Percentiles rank a stretch among this genome's conserved stretches.
phyloP scores from a whole-genome alignment of 352 stramenopile genomes.

The Pythium angustatum region DNA sequence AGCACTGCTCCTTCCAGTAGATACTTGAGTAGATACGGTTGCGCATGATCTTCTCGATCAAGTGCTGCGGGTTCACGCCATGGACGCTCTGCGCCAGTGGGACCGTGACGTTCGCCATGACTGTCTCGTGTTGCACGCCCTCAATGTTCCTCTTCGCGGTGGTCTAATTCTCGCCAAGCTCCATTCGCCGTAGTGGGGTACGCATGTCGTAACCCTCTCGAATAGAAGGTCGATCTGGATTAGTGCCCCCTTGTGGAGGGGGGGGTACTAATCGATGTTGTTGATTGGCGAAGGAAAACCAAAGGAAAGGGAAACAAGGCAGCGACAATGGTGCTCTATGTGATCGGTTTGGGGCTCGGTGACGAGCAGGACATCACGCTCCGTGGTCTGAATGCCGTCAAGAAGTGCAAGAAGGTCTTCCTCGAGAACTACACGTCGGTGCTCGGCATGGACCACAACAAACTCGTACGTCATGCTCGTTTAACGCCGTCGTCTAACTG shows the following conservation, averaged over 20 bases:
- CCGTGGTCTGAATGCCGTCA: conserved; percentile 94
- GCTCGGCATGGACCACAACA: conserved; percentile 87
- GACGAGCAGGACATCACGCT: conserved; percentile 99
- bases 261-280: neutral
- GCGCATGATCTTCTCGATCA: conserved; percentile 98
- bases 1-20: conserved; percentile 99
- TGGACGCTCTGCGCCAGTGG: conserved; percentile 90
- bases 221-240: neutral
- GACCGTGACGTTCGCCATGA: conserved; percentile 90
- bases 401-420: conserved; percentile 94
- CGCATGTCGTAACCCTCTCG: neutral
- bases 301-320: neutral
- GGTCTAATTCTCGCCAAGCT: neutral
- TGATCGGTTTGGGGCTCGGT: conserved; percentile 97
- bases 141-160: neutral
- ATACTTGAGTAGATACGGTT: conserved; percentile 94
- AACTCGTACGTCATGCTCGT: conserved; percentile 56
- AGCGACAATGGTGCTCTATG: conserved; percentile 90
- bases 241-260: conserved; percentile 6
- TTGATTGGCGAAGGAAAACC: conserved; percentile 26
- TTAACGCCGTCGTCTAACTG: no score
- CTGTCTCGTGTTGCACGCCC: neutral
- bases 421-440: conserved; percentile 99
- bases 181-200: neutral
- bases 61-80: conserved; percentile 96